Conservation (phyloP, 352 stramenopile species). For the Pilasporangium apinafurcum region DNA sequence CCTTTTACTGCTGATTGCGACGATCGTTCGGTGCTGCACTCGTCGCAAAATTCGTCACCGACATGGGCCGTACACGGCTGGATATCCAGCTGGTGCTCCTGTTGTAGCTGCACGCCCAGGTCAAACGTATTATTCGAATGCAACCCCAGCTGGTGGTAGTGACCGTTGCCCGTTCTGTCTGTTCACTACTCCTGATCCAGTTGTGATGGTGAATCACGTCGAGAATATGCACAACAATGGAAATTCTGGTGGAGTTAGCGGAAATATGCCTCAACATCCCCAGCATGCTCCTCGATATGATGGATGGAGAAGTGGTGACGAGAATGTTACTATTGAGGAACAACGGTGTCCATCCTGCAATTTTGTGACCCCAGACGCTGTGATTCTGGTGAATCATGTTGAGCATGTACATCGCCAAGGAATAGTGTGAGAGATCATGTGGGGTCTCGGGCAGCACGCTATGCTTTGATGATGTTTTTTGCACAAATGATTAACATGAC, state of each 20-base stretch:
- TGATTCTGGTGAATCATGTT: conserved; percentile 77
- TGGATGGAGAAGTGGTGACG: neutral
- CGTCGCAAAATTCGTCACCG: conserved; percentile 10
- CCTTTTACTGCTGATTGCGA: conserved; percentile 37
- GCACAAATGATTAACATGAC: too few species aligned
- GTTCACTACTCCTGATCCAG: conserved; percentile 36
- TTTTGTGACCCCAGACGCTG: conserved; percentile 42
- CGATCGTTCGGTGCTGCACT: conserved; percentile 23
- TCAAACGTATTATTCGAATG: conserved; percentile 10
- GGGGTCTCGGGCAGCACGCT: neutral
- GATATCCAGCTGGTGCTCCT: conserved; percentile 3
- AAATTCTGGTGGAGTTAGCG: conserved; percentile 4
- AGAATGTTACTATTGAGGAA: conserved; percentile 11
- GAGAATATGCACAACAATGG: conserved; percentile 36
- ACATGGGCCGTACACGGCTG: neutral
- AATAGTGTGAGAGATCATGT: neutral
- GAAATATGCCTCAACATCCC: conserved; percentile 1
- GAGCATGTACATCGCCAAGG: conserved; percentile 45
- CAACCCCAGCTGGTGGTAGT: conserved; percentile 7
- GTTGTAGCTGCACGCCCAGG: neutral
- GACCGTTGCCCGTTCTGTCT: conserved; percentile 58
- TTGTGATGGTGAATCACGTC: conserved; percentile 65
- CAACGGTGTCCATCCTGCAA: conserved; percentile 60
- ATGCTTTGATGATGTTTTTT: neutral
- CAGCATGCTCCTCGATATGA: neutral